phyloP scores from a whole-genome alignment of 2,329 filamentous ascomycete species.

The Colletotrichum orbiculare region DNA sequence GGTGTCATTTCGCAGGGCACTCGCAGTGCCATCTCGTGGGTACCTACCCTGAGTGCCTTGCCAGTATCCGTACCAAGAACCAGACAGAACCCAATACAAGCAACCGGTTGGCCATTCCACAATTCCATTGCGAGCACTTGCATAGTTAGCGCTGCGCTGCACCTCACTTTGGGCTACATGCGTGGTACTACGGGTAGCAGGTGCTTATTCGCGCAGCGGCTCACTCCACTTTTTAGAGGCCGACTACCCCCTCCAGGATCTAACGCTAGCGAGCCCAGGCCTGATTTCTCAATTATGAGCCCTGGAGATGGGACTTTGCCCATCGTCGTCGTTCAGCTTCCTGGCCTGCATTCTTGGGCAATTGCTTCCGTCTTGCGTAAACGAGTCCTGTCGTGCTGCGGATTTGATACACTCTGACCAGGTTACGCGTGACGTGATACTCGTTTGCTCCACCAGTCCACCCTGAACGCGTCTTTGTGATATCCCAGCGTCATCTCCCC shows the following conservation, averaged over 20 bases:
- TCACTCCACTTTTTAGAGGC: constrained; percentile 33
- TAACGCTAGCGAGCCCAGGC: constrained; percentile 21
- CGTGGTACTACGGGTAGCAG: neutral
- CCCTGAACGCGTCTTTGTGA: constrained; percentile 1
- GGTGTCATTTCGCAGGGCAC: constrained; percentile 27
- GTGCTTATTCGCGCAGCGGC: constrained; percentile 20
- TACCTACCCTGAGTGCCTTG: neutral
- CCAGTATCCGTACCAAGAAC: too few relatives aligned
- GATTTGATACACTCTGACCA: neutral
- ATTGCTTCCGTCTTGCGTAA: too few relatives aligned
- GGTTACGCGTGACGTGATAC: constrained; percentile 12
- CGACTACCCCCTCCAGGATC: constrained; percentile 23
- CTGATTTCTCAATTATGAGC: constrained; percentile 20
- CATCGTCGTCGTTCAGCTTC: too few relatives aligned
- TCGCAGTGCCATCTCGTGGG: constrained; percentile 16
- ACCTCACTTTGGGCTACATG: too few relatives aligned
- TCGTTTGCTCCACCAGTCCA: neutral
- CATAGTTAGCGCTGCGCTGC: neutral
- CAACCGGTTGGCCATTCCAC: constrained; percentile 1
- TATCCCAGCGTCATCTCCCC: neutral
- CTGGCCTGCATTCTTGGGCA: too few relatives aligned
- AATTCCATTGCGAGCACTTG: constrained; percentile 12
- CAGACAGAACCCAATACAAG: too few relatives aligned
- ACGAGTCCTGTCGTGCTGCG: neutral
- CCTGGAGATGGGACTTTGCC: neutral